phyloP scores from a whole-genome alignment of 192 early-diverging fungal genomes.

The Coemansia asiatica region DNA sequence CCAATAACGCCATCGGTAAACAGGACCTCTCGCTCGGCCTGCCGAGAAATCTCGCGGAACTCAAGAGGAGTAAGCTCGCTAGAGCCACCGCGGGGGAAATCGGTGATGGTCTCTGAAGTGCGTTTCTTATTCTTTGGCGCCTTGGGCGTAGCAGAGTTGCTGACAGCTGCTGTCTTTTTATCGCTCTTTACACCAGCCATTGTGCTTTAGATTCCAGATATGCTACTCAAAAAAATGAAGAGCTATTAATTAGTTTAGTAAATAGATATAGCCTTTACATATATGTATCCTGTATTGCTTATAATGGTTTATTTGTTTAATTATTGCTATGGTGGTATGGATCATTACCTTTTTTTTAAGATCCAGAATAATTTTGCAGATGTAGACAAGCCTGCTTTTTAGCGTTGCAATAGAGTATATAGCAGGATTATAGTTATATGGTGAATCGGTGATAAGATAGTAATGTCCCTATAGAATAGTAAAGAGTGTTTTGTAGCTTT shows the following conservation, averaged over 20 bases:
- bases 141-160: conserved; percentile 6
- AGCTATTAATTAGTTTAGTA: too few relatives aligned
- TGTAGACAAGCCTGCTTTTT: too few relatives aligned
- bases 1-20: conserved; percentile 42
- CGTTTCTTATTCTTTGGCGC: conserved; percentile 25
- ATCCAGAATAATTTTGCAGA: too few relatives aligned
- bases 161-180: conserved; percentile 5
- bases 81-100: conserved; percentile 87
- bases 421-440: too few relatives aligned
- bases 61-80: conserved; percentile 80
- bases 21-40: conserved; percentile 73
- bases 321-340: too few relatives aligned
- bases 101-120: conserved; percentile 45
- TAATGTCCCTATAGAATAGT: not conserved
- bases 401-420: too few relatives aligned
- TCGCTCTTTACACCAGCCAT: conserved; percentile 2
- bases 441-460: too few relatives aligned
- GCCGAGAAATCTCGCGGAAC: conserved; percentile 71
- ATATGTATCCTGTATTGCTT: too few relatives aligned
- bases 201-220: not conserved
- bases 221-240: not conserved
- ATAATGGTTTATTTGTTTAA: too few relatives aligned
- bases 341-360: too few relatives aligned
- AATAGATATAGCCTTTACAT: too few relatives aligned
- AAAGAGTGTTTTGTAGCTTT: not conserved